These are phyloP conservation scores for Vitis amurensis DNA, from an alignment of 164 flowering plant genomes.

Conservation along the genomic window DNA sequence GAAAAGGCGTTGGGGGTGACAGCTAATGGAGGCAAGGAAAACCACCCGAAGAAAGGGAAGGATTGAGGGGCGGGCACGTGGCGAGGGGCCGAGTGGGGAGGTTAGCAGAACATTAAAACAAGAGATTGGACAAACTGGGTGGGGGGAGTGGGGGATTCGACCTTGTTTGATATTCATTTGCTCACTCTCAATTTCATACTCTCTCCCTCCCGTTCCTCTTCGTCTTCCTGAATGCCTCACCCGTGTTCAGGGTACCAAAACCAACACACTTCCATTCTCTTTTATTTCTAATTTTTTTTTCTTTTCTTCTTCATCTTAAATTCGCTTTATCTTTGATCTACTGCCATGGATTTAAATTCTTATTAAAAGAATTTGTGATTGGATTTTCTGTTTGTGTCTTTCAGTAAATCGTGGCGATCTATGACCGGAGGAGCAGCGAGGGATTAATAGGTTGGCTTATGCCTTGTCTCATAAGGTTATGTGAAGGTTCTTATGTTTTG, in stretches of 20 bases:
- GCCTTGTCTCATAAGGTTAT: not conserved
- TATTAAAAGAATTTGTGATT: not conserved
- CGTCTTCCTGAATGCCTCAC: conserved; percentile 63
- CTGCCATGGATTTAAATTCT: not conserved
- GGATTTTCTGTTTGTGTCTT: not conserved
- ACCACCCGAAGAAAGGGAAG: no score
- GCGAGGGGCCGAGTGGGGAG: no score
- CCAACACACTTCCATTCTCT: conserved; percentile 9
- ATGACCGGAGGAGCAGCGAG: conserved; percentile 44
- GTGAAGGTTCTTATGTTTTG: not conserved
- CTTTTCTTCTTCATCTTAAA: no score
- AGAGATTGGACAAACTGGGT: no score
- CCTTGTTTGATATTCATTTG: no score
- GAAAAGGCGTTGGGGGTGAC: no score
- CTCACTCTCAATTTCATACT: not conserved
- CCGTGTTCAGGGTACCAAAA: conserved; percentile 63
- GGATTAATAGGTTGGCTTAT: conserved; percentile 23
- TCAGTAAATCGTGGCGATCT: conserved; percentile 40
- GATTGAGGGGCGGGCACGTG: no score
- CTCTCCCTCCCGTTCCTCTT: conserved; percentile 44
- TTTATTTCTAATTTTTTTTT: no score
- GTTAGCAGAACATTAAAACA: no score
- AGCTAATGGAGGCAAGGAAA: no score
- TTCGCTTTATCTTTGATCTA: not conserved
- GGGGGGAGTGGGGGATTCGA: no score